phyloP scores from a whole-genome alignment of 2,329 filamentous ascomycete genomes.

The Ophiognomonia clavigignenti-juglandacearum region DNA sequence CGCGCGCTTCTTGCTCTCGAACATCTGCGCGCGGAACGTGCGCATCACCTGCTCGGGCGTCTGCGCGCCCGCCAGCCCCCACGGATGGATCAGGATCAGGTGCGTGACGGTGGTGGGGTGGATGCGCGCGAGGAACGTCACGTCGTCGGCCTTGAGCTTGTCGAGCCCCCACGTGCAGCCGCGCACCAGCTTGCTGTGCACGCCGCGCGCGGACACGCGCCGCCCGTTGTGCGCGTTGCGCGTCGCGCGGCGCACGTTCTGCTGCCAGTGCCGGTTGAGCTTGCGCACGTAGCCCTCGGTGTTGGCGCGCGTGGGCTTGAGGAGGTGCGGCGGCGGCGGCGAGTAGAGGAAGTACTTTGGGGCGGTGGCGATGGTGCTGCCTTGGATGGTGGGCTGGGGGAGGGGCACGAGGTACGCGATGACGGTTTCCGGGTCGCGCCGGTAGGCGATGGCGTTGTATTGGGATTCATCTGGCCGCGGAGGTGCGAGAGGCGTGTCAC shows the following conservation, averaged over 20 bases:
- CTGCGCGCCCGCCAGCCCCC: constrained; percentile 2
- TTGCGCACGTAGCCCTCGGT: not conserved
- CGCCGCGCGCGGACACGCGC: not conserved
- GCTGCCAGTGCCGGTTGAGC: constrained; percentile 6
- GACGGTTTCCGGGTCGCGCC: constrained; percentile 4
- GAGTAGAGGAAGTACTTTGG: constrained; percentile 9
- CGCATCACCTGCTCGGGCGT: constrained; percentile 4
- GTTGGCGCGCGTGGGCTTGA: not conserved
- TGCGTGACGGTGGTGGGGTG: constrained; percentile 6
- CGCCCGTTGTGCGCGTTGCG: not conserved
- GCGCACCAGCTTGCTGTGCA: constrained; percentile 3
- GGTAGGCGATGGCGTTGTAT: constrained; percentile 8
- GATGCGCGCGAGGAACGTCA: constrained; percentile 2
- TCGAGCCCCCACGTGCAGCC: constrained; percentile 1
- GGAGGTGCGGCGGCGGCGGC: constrained; percentile 4
- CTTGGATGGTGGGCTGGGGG: constrained; percentile 2
- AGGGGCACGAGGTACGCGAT: constrained; percentile 10
- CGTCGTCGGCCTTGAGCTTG: not conserved
- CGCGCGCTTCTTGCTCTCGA: not conserved
- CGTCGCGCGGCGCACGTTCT: constrained; percentile 1
- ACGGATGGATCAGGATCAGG: constrained; percentile 9
- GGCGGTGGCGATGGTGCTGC: not conserved
- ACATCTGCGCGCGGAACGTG: constrained; percentile 6
- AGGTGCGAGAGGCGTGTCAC: not conserved
- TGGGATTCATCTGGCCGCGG: not conserved